These are phyloP conservation scores for Oryza coarctata DNA, from an alignment of 176 grass and related monocot genomes.

Conservation along the genomic window DNA sequence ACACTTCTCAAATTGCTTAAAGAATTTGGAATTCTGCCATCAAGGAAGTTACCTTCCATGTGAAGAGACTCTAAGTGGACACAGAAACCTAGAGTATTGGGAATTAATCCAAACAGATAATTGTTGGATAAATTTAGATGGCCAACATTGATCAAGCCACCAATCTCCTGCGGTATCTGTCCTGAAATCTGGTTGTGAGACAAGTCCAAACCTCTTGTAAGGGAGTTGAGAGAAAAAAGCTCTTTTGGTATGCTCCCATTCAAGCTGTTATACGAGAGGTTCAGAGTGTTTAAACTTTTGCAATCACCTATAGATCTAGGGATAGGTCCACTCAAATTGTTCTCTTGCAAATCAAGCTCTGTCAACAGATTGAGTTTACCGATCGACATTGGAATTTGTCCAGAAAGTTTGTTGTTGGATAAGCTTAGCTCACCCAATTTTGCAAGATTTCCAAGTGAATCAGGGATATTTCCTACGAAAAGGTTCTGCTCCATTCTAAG, in stretches of 20 bases:
- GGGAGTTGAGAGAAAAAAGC: slow-evolving; percentile 9
- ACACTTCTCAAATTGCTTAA: background rate
- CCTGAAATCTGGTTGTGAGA: slow-evolving; percentile 28
- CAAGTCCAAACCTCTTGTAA: slow-evolving; percentile 22
- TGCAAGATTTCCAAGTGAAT: slow-evolving; percentile 1
- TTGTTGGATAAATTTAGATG: slow-evolving; percentile 24
- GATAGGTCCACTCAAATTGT: slow-evolving; percentile 18
- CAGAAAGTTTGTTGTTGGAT: slow-evolving; percentile 26
- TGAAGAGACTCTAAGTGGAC: slow-evolving; percentile 1
- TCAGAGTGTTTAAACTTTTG: background rate
- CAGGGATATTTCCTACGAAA: slow-evolving; percentile 27
- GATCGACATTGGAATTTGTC: slow-evolving; percentile 36
- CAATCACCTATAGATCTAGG: slow-evolving; percentile 23
- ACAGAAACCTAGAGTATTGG: slow-evolving; percentile 34
- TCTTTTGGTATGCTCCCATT: slow-evolving; percentile 30
- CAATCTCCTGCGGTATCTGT: slow-evolving; percentile 23
- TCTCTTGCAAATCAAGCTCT: slow-evolving; percentile 5
- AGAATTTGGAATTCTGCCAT: slow-evolving; percentile 25
- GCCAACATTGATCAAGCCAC: slow-evolving; percentile 24
- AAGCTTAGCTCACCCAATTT: background rate
- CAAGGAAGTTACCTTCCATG: slow-evolving; percentile 19
- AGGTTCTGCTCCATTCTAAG: slow-evolving; percentile 14
- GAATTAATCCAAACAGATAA: slow-evolving; percentile 22
- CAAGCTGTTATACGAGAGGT: slow-evolving; percentile 32
- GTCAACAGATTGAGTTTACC: slow-evolving; percentile 36